phyloP scores from a whole-genome alignment of 73 alveolate genomes.

The Loxodes magnus region DNA sequence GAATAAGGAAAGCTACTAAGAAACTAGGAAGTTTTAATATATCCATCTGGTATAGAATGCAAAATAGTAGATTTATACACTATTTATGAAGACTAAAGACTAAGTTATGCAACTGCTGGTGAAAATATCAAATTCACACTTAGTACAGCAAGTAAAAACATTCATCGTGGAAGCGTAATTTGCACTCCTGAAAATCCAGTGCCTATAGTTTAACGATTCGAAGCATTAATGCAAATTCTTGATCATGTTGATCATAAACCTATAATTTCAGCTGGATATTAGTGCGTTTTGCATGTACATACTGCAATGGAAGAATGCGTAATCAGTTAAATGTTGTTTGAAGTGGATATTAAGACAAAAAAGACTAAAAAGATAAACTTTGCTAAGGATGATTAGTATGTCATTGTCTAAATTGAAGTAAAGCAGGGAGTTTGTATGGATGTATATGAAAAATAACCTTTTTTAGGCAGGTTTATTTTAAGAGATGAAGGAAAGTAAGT shows the following conservation, averaged over 20 bases:
- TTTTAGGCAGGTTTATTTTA: slow-evolving; percentile 68
- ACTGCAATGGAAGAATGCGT: slow-evolving; percentile 78
- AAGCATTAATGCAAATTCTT: slow-evolving; percentile 27
- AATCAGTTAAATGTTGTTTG: slow-evolving; percentile 48
- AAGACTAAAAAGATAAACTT: slow-evolving; percentile 32
- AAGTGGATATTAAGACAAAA: slow-evolving; percentile 36
- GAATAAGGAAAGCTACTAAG: slow-evolving; percentile 38
- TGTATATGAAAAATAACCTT: slow-evolving; percentile 3
- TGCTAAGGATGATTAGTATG: slow-evolving; percentile 4
- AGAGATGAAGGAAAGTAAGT: slow-evolving; percentile 65
- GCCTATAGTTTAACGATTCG: slow-evolving; percentile 21
- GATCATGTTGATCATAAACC: slow-evolving; percentile 43
- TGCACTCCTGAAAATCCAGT: slow-evolving; percentile 33
- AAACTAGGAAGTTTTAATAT: slow-evolving; percentile 21
- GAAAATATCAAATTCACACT: slow-evolving; percentile 33
- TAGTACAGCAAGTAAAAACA: slow-evolving; percentile 37
- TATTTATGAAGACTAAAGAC: slow-evolving; percentile 28
- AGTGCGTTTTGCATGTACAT: slow-evolving; percentile 70
- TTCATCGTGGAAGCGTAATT: slow-evolving; percentile 34
- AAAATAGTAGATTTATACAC: slow-evolving; percentile 21
- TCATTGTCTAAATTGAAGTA: not conserved
- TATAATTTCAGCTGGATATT: slow-evolving; percentile 42
- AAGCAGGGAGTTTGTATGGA: slow-evolving; percentile 4
- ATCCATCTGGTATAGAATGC: slow-evolving; percentile 22
- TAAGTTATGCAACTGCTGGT: slow-evolving; percentile 43